Conservation (phyloP, 495 filamentous ascomycete species). For the Mytilinidion resinicola region DNA sequence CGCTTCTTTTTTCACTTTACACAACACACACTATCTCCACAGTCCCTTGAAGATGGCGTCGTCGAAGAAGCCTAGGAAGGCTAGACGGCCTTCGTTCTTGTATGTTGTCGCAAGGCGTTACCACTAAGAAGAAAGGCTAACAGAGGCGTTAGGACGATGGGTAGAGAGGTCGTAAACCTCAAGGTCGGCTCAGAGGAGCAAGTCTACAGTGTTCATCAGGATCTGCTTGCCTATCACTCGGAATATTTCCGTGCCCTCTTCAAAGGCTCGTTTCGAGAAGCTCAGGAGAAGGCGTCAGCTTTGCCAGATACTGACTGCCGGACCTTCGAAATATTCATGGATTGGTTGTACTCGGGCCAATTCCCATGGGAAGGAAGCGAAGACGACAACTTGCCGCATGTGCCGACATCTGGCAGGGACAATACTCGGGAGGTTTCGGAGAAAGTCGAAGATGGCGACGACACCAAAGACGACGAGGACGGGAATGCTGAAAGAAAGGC, state of each 20-base stretch:
- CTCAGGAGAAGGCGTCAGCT: not conserved
- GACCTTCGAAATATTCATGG: not conserved
- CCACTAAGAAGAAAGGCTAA: too few species aligned
- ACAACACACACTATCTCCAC: too few species aligned
- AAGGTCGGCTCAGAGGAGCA: not conserved
- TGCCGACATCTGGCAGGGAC: not conserved
- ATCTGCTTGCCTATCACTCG: not conserved
- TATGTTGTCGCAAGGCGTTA: too few species aligned
- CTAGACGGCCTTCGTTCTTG: too few species aligned
- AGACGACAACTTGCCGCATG: not conserved
- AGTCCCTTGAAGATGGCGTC: too few species aligned
- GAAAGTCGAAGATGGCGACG: too few species aligned
- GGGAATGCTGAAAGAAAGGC: not conserved
- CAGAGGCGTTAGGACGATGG: too few species aligned
- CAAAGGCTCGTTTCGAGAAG: not conserved
- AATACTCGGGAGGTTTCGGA: too few species aligned
- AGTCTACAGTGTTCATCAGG: not conserved
- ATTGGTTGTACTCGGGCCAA: not conserved
- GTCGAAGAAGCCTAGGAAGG: too few species aligned
- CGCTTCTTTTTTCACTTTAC: too few species aligned
- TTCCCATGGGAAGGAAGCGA: not conserved
- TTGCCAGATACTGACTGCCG: not conserved
- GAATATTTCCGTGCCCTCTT: not conserved
- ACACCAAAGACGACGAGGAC: not conserved
- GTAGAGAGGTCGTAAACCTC: not conserved